A percentile compares a stretch with the other conserved stretches of the same genome.
phyloP scores from a whole-genome alignment of 192 early-diverging fungal species.

The Polychytrium aggregatum region DNA sequence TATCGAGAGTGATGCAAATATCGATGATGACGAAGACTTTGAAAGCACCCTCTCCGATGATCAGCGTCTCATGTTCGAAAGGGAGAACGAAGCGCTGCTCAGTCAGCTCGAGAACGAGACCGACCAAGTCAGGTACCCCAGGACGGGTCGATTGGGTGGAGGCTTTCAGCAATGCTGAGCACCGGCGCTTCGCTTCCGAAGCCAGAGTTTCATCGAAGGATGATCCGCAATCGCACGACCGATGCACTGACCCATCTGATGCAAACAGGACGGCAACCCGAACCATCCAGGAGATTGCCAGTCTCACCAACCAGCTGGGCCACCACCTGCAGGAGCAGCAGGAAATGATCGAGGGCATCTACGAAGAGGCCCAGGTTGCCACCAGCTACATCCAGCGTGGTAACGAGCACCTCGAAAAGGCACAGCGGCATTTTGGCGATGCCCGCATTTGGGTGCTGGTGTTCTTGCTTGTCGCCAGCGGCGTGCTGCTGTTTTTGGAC shows the following conservation, averaged over 20 bases:
- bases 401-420: constrained; percentile 18
- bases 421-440: constrained; percentile 22
- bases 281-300: constrained; percentile 25
- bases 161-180: no score
- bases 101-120: constrained; percentile 21
- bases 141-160: no score
- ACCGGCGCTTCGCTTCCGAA: no score
- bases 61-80: constrained; percentile 21
- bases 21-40: constrained; percentile 18
- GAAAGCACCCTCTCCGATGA: constrained; percentile 6
- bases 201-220: no score
- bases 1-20: not conserved
- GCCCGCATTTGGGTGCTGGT: constrained; percentile 24
- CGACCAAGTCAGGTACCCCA: constrained; percentile 28
- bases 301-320: constrained; percentile 19
- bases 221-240: no score
- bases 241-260: not conserved
- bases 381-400: constrained; percentile 19
- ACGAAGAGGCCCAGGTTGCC: constrained; percentile 24
- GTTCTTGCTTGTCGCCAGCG: constrained; percentile 26
- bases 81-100: constrained; percentile 23
- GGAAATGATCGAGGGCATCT: constrained; percentile 20
- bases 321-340: constrained; percentile 23
- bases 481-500: constrained; percentile 27
- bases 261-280: constrained; percentile 20